A percentile compares a stretch with the other conserved stretches of the same genome.
phyloP scores from a whole-genome alignment of 179 eudicot genomes.

The Spinacia oleracea region DNA sequence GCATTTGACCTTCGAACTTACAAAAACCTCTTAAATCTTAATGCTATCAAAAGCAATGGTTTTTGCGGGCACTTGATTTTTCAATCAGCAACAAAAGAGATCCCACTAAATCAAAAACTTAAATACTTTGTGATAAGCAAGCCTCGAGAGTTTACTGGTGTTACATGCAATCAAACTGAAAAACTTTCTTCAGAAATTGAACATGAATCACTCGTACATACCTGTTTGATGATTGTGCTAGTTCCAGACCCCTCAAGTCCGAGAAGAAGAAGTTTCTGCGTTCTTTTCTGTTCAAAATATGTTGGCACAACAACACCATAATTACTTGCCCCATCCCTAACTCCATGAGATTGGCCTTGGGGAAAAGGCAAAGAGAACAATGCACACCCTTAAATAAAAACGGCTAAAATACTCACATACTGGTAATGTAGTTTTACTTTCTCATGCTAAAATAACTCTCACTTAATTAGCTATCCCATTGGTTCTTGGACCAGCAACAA shows the following conservation, averaged over 20 bases:
- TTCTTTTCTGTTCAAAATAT: constrained; percentile 67
- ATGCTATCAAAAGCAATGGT: not conserved
- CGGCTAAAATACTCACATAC: not conserved
- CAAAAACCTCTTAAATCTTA: not conserved
- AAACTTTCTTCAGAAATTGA: not conserved
- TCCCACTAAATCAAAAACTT: not conserved
- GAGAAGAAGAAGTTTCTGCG: constrained; percentile 79
- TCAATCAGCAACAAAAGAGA: not conserved
- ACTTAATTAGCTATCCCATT: not conserved
- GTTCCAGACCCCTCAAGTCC: constrained; percentile 90
- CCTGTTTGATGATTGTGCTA: constrained; percentile 99
- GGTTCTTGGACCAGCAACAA: not conserved
- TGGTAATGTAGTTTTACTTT: not conserved
- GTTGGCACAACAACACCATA: constrained; percentile 60
- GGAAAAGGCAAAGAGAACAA: constrained; percentile 90
- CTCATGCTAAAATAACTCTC: not conserved
- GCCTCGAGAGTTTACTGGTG: not conserved
- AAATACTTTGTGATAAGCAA: not conserved
- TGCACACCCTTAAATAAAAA: not conserved
- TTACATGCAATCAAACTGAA: not conserved
- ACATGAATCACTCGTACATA: constrained; percentile 18
- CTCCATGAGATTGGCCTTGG: constrained; percentile 61
- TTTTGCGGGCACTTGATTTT: not conserved
- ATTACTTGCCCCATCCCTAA: constrained; percentile 65
- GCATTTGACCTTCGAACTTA: too few species aligned